Percentiles rank a stretch among this genome's conserved stretches.
Evolutionary conservation across 805 yeast species (phyloP).

Genomic region (Wickerhamiella alocasiicola): DNA sequence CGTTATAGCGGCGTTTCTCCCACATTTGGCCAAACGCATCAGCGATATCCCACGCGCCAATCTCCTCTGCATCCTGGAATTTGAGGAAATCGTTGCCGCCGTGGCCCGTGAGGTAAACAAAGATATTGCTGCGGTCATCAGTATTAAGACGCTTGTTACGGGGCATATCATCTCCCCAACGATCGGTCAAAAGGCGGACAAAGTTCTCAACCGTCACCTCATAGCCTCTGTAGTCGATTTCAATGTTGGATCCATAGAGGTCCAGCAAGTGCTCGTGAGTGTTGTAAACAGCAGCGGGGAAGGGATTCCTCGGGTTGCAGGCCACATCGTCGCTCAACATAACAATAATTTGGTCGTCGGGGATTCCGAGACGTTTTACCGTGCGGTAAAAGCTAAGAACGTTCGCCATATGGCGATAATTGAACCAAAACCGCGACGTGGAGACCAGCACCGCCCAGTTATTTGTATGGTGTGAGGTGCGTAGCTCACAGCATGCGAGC

Average conservation of each 20-base stretch:
- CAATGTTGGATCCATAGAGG: slow-evolving; percentile 85
- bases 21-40: slow-evolving; percentile 97
- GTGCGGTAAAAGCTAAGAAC: slow-evolving; percentile 89
- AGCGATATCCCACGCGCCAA: slow-evolving; percentile 88
- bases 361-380: slow-evolving; percentile 89
- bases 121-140: slow-evolving; percentile 87
- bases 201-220: slow-evolving; percentile 97
- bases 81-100: slow-evolving; percentile 97
- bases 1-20: slow-evolving; percentile 89
- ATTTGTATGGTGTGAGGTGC: slow-evolving; percentile 40
- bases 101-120: slow-evolving; percentile 94
- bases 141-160: slow-evolving; percentile 80
- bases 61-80: slow-evolving; percentile 97
- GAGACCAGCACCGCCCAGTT: slow-evolving; percentile 86
- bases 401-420: slow-evolving; percentile 95
- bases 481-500: too few relatives aligned
- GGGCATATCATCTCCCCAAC: slow-evolving; percentile 94
- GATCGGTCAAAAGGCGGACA: slow-evolving; percentile 79
- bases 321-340: slow-evolving; percentile 97
- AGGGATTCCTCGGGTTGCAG: slow-evolving; percentile 90
- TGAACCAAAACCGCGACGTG: slow-evolving; percentile 96
- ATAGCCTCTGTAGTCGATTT: slow-evolving; percentile 94
- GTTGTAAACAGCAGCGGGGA: slow-evolving; percentile 92
- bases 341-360: slow-evolving; percentile 91
- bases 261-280: slow-evolving; percentile 87